phyloP scores from a whole-genome alignment of 495 filamentous ascomycete species.

The Corynascus novoguineensis region DNA sequence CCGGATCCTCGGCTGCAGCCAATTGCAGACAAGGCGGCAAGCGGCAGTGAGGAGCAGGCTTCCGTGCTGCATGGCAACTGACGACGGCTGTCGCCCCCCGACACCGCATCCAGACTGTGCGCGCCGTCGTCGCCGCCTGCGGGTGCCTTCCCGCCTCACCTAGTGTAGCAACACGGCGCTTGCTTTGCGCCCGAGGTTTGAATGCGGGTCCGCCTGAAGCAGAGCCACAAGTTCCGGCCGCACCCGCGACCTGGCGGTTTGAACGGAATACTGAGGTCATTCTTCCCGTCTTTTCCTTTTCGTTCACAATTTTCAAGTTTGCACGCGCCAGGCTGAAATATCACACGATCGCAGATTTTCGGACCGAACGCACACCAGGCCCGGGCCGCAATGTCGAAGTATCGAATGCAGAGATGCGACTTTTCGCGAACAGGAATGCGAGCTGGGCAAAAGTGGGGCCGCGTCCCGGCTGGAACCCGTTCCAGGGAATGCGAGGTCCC shows the following conservation, averaged over 20 bases:
- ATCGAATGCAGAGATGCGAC: no score
- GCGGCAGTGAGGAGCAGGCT: not conserved
- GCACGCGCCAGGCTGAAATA: not conserved
- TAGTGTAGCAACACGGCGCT: conserved; percentile 1
- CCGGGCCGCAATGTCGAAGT: not conserved
- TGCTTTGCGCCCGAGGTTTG: not conserved
- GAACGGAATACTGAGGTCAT: not conserved
- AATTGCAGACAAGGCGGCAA: not conserved
- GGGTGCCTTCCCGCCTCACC: not conserved
- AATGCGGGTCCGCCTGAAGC: not conserved
- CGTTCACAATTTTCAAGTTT: not conserved
- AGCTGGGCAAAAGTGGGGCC: not conserved
- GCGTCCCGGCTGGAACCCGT: conserved; percentile 1
- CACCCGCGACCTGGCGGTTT: not conserved
- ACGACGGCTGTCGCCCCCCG: not conserved
- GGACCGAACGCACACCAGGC: not conserved
- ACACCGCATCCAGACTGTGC: not conserved
- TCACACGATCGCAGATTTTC: not conserved
- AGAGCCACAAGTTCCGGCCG: not conserved
- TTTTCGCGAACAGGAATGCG: conserved; percentile 3
- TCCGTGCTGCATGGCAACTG: not conserved
- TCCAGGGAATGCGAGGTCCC: not conserved
- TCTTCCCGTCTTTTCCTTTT: not conserved
- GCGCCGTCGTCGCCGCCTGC: not conserved
- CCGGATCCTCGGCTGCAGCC: conserved; percentile 2